Evolutionary conservation across 371 early-diverging fungal genomes (phyloP), one percentile per base, ranked within the genome.

Genomic region (Mucor sp.): DNA sequence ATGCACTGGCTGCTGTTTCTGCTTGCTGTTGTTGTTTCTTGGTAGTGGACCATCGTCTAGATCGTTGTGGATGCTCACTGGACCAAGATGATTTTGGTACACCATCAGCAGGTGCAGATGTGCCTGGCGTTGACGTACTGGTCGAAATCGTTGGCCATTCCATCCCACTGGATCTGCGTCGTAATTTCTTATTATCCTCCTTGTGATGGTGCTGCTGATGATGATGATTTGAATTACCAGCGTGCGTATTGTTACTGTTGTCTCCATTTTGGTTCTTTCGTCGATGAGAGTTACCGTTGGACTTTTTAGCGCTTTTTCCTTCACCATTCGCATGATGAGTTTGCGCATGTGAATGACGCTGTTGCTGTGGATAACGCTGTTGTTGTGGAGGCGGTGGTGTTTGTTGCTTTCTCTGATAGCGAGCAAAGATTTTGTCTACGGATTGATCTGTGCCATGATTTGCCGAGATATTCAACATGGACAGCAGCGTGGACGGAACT

Each of bases 341-440:
- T 30, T n/a, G 6, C 7, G 37, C 19, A 28, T 50, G 48, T 7
- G 27, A 21, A 41, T 21, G 17, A 43, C 25, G 21, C 9, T 62
- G 47, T 4, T 39, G 25, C 37, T n/a, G 14, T 37, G 17, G 39
- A 6, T 58, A 37, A 0, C 19, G 33, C 37, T 21, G 17, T n/a
- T 15, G 41, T 17, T 21, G 17, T 28, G n/a, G 33, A 33, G 21
- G 48, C 23, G 44, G 2, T 5, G 69, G 56, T 2, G 69, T 44
- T 14, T 56, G 63, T 17, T 50, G 60, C 17, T 58, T 72, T 58
- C 61, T 64, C 32, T 69, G 73, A 37, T 68, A 65, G 12, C 73
- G n/a, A 37, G 73, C 63, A 30, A 72, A 66, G n/a, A 72, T 66
- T 14, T 59, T 69, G 44, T 72, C 73, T 5, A 72, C 68, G 6